These are phyloP conservation scores for Pittosporum tobira DNA, from an alignment of 129 eudicot species.

Conservation along the genomic window DNA sequence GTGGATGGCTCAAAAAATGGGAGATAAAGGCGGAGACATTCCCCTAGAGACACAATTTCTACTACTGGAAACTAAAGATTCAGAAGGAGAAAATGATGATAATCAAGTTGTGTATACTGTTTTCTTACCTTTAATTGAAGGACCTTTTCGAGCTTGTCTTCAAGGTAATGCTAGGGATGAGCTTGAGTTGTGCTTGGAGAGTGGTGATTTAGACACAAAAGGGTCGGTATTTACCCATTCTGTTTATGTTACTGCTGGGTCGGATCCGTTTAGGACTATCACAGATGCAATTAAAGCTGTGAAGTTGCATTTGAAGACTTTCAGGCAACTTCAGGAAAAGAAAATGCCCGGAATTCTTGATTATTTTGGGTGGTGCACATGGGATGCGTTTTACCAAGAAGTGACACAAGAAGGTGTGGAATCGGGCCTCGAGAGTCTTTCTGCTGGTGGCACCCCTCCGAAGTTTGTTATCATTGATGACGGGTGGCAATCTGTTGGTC, in stretches of 20 bases:
- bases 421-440: constrained; percentile 53
- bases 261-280: constrained; percentile 53
- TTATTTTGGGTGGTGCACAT: constrained; percentile 85
- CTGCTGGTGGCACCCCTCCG: constrained; percentile 60
- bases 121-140: constrained; percentile 72
- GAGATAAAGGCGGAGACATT: constrained; percentile 52
- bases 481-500: constrained; percentile 82
- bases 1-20: constrained; percentile 97
- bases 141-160: constrained; percentile 73
- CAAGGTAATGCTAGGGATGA: constrained; percentile 51
- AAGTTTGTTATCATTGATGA: constrained; percentile 75
- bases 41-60: constrained; percentile 92
- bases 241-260: constrained; percentile 46
- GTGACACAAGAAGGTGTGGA: constrained; percentile 77
- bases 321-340: constrained; percentile 57
- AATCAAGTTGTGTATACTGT: constrained; percentile 44
- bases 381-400: constrained; percentile 85
- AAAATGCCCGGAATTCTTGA: constrained; percentile 54
- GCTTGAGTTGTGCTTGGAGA: constrained; percentile 62
- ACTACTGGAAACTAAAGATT: constrained; percentile 48
- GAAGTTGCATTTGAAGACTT: constrained; percentile 44
- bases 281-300: constrained; percentile 42
- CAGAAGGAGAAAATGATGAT: constrained; percentile 21
- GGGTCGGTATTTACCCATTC: constrained; percentile 31
- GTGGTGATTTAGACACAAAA: constrained; percentile 47